These are phyloP conservation scores for Phytopythium cucurbitacearum DNA, from an alignment of 352 stramenopile genomes.

Conservation along the genomic window DNA sequence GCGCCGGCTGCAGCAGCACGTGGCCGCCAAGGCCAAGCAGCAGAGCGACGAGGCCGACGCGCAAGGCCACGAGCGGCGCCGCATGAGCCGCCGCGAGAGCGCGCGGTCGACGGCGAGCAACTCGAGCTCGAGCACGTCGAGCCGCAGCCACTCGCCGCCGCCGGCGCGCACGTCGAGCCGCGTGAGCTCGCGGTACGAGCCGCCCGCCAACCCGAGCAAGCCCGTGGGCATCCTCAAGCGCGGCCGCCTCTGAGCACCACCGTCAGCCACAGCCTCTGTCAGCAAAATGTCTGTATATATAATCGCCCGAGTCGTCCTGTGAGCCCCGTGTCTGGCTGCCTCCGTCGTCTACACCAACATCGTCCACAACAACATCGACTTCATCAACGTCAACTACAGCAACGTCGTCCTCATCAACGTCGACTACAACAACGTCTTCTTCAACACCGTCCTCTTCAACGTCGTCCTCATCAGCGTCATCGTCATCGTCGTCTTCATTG, in stretches of 20 bases:
- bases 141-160: conserved; percentile 7
- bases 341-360: too few species aligned
- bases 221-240: conserved; percentile 62
- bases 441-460: too few species aligned
- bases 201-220: conserved; percentile 13
- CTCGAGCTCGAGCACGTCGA: conserved; percentile 18
- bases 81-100: conserved; percentile 1
- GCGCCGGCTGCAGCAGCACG: conserved; percentile 9
- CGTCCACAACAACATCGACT: too few species aligned
- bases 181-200: not conserved
- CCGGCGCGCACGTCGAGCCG: conserved; percentile 10
- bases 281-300: too few species aligned
- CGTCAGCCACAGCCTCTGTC: too few species aligned
- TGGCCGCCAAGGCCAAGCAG: conserved; percentile 4
- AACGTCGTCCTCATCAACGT: too few species aligned
- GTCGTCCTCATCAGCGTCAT: too few species aligned
- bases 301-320: too few species aligned
- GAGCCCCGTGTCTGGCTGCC: too few species aligned
- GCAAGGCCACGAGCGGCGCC: conserved; percentile 9
- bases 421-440: too few species aligned
- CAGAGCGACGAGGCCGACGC: conserved; percentile 1
- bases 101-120: conserved; percentile 16
- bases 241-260: conserved; percentile 13
- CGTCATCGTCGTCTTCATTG: too few species aligned
- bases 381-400: too few species aligned